Evolutionary conservation across 202 grass and related monocot species (phyloP), one percentile per base, ranked within the genome.

Genomic region (Schoenoplectus tabernaemontani): DNA sequence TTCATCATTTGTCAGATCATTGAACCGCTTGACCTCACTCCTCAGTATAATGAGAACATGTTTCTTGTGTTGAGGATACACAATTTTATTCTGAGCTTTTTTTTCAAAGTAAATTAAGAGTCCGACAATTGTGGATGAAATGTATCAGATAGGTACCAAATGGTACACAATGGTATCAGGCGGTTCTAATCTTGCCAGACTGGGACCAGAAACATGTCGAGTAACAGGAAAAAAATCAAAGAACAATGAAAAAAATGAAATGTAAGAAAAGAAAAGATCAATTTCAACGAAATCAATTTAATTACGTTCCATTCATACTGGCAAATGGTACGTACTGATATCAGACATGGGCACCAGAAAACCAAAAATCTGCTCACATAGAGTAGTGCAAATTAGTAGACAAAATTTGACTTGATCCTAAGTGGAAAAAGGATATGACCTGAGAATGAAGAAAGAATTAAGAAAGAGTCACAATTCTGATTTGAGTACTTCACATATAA

Each of bases 31-130:
- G 46, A 76, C 81, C 57, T 76, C 81, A 50, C 81, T 66, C 20
- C 81, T 83, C 1, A 67, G 53, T 47, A 59, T 60, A 17, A 83
- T 53, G 28, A 83, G 81, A 43, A 83, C 81, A 83, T 83, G 81
- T 83, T 43, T 48, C 41, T 74, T 73, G 38, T 83, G 64, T 61
- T 83, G 36, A 83, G 81, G 50, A 22, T 6, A 57, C 22, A 50
- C 44, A 53, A 71, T 71, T 30, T 48, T 28, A 71, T 28, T 28
- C 11, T 59, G 8, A 59, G 42, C 48, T 71, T 16, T 44, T 23
- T 41, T 43, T 71, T 28, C 3, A 1, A 28, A 47, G 42, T 71
- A 30, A 28, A 16, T 13, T 13, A 3, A n/a, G 0, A n/a, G 62
- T 30, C n/a, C 30, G 42, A 28, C 12, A 47, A 30, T 9, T 73